Percentiles rank a stretch among this genome's conserved stretches.
These are phyloP conservation scores for Magnusiomyces sp. DNA, from an alignment of 1,139 yeast species.

Conservation along the genomic window DNA sequence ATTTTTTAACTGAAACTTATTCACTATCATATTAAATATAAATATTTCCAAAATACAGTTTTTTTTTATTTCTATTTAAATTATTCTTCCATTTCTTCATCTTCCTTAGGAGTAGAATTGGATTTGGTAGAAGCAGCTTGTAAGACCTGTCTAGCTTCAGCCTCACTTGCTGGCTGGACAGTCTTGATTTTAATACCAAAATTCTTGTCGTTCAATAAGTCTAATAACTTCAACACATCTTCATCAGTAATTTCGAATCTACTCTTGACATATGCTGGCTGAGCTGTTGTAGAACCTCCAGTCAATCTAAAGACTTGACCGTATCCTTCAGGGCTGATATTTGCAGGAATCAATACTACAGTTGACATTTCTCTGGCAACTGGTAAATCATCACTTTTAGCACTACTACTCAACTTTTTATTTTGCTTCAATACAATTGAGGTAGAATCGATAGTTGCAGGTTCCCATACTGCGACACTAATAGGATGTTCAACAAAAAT, in stretches of 20 bases:
- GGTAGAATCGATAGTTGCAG: constrained; percentile 38
- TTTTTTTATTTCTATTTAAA: background rate
- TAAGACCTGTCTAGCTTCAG: too few relatives aligned
- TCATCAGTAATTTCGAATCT: constrained; percentile 33
- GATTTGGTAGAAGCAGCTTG: constrained; percentile 3
- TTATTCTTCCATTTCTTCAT: constrained; percentile 6
- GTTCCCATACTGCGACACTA: constrained; percentile 59
- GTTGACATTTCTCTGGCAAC: constrained; percentile 79
- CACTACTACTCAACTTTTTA: constrained; percentile 38
- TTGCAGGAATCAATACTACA: constrained; percentile 46
- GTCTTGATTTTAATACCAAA: constrained; percentile 26
- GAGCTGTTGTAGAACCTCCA: constrained; percentile 60
- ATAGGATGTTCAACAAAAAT: constrained; percentile 70
- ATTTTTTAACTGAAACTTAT: too few relatives aligned
- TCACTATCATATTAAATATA: too few relatives aligned
- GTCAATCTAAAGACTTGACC: constrained; percentile 67
- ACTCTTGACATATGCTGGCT: constrained; percentile 86
- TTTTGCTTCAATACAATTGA: constrained; percentile 11
- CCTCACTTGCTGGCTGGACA: constrained; percentile 23
- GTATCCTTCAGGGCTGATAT: constrained; percentile 36
- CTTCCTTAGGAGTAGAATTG: background rate
- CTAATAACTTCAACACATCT: constrained; percentile 23
- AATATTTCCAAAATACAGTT: too few relatives aligned
- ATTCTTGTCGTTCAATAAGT: constrained; percentile 20
- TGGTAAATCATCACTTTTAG: constrained; percentile 36